Conservation (phyloP, 2,329 filamentous ascomycete species). For the Colletotrichum musae region DNA sequence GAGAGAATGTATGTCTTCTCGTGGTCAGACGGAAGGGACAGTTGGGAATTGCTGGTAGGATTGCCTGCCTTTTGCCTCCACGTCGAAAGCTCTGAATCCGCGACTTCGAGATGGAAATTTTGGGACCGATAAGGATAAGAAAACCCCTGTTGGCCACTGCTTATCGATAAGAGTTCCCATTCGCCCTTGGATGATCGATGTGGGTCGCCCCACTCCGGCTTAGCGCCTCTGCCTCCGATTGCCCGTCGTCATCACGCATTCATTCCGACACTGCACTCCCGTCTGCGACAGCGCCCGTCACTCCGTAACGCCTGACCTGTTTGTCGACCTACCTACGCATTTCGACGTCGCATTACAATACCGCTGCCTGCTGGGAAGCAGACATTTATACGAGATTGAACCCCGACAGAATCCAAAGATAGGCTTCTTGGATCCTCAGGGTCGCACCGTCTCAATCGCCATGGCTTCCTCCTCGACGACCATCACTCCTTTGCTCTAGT, state of each 20-base stretch:
- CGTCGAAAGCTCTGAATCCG: slow-evolving; percentile 14
- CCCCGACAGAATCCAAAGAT: slow-evolving; percentile 17
- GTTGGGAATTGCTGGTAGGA: not conserved
- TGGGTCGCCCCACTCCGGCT: slow-evolving; percentile 27
- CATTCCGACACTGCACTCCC: slow-evolving; percentile 4
- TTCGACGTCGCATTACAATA: slow-evolving; percentile 18
- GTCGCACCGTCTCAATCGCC: slow-evolving; percentile 42
- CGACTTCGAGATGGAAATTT: slow-evolving; percentile 30
- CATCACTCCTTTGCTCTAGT: slow-evolving; percentile 82
- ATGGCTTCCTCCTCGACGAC: slow-evolving; percentile 82
- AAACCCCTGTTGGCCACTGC: not conserved
- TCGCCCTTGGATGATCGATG: not conserved
- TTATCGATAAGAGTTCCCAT: slow-evolving; percentile 24
- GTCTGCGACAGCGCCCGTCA: slow-evolving; percentile 36
- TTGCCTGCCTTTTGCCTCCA: slow-evolving; percentile 22
- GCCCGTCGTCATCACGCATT: slow-evolving; percentile 41
- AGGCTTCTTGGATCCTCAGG: slow-evolving; percentile 18
- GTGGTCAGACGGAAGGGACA: not conserved
- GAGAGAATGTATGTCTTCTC: not conserved
- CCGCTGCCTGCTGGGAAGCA: slow-evolving; percentile 15
- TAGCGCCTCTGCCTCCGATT: slow-evolving; percentile 38
- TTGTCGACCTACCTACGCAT: slow-evolving; percentile 24
- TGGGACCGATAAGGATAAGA: slow-evolving; percentile 34
- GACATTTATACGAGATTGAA: not conserved
- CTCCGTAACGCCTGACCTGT: not conserved